These are phyloP conservation scores for Gossypioides kirkii DNA, from an alignment of 345 rosid genomes.

Conservation along the genomic window DNA sequence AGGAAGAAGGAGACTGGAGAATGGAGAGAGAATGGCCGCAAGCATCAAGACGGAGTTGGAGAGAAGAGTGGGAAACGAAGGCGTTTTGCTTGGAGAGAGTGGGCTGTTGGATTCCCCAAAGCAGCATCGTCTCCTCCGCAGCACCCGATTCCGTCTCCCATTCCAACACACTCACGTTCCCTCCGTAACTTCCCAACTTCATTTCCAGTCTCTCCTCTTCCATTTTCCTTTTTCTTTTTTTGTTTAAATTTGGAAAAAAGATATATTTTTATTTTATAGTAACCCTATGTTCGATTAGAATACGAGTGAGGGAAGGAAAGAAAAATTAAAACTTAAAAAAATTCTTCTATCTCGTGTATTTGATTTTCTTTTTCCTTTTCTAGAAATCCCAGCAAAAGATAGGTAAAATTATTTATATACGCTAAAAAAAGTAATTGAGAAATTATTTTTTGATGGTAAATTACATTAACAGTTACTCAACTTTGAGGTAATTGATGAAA, in stretches of 20 bases:
- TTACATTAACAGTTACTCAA: no score
- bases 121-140: conserved; percentile 76
- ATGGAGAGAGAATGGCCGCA: conserved; percentile 79
- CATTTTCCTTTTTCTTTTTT: not conserved
- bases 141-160: conserved; percentile 56
- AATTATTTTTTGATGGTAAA: no score
- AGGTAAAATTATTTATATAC: no score
- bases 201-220: not conserved
- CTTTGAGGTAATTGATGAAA: no score
- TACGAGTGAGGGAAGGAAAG: no score
- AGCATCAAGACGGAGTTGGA: conserved; percentile 70
- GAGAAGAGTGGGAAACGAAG: conserved; percentile 76
- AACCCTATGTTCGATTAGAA: no score
- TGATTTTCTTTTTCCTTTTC: no score
- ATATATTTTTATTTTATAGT: no score
- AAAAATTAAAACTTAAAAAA: no score
- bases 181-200: conserved; percentile 54
- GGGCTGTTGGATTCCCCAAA: conserved; percentile 93
- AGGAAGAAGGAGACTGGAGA: conserved; percentile 86
- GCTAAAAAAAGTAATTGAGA: no score
- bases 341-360: no score
- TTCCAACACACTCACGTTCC: conserved; percentile 44
- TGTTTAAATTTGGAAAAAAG: not conserved
- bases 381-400: no score
- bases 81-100: conserved; percentile 65